Evolutionary conservation across 768 basidiomycete genomes (phyloP).

Genomic region (Lactifluus subvellereus): DNA sequence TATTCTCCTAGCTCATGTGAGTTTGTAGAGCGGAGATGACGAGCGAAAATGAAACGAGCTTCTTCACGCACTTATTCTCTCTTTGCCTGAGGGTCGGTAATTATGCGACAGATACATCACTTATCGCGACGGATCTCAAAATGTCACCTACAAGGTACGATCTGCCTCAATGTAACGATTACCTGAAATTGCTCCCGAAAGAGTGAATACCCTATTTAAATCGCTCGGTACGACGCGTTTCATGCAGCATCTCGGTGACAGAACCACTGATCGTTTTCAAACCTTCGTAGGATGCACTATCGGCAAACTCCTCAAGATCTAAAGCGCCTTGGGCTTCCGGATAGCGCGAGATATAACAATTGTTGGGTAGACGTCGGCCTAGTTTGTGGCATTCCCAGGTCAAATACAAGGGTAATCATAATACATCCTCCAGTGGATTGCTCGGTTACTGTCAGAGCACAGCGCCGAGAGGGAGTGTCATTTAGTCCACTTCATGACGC

Average conservation of each 20-base stretch:
- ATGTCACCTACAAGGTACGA: constrained; percentile 61
- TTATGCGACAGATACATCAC: constrained; percentile 61
- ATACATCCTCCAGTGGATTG: background rate
- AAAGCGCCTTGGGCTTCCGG: constrained; percentile 60
- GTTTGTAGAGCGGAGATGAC: constrained; percentile 43
- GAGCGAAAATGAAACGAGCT: constrained; percentile 58
- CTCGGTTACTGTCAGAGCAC: too few relatives aligned
- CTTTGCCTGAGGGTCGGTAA: constrained; percentile 75
- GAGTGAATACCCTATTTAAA: constrained; percentile 67
- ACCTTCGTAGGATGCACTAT: constrained; percentile 61
- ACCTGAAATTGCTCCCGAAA: constrained; percentile 27
- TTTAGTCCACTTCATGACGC: background rate
- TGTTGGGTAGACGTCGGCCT: background rate
- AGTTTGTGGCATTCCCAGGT: background rate
- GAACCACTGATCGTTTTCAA: background rate
- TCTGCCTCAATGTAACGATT: background rate
- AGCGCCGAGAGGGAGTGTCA: too few relatives aligned
- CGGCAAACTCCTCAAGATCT: constrained; percentile 52
- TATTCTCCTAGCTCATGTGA: background rate
- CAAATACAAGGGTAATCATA: background rate
- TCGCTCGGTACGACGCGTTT: constrained; percentile 49
- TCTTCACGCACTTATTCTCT: constrained; percentile 76
- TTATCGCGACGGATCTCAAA: constrained; percentile 69
- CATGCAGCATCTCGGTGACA: background rate
- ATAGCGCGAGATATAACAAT: constrained; percentile 38